Evolutionary conservation across 768 basidiomycete species (phyloP).

Genomic region (Russula emetica): DNA sequence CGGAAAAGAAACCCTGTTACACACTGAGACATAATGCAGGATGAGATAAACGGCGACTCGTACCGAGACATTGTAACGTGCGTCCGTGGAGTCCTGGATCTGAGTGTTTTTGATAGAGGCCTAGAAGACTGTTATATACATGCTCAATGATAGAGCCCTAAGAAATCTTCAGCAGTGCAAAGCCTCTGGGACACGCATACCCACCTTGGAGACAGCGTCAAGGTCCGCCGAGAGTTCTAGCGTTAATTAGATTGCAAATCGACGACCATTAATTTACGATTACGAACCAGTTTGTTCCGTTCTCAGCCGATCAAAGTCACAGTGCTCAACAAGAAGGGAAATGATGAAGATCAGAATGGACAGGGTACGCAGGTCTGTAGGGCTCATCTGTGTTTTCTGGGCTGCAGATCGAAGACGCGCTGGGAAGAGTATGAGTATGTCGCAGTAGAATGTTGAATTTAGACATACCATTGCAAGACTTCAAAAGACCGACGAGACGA

Average conservation of each 20-base stretch:
- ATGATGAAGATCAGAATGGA: constrained; percentile 79
- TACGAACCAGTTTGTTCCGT: constrained; percentile 54
- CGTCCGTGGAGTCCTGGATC: constrained; percentile 61
- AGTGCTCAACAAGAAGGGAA: constrained; percentile 82
- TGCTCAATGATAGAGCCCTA: constrained; percentile 78
- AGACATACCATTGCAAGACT: constrained; percentile 74
- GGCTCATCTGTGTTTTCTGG: constrained; percentile 42
- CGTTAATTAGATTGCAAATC: not conserved
- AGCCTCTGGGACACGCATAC: not conserved
- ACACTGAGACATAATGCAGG: constrained; percentile 7
- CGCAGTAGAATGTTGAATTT: not conserved
- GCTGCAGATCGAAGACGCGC: constrained; percentile 62
- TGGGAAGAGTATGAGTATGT: constrained; percentile 30
- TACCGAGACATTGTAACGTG: constrained; percentile 82
- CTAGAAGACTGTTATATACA: constrained; percentile 68
- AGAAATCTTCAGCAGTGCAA: not conserved
- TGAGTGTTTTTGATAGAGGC: constrained; percentile 63
- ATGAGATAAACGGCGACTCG: constrained; percentile 23
- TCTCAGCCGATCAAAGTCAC: constrained; percentile 77
- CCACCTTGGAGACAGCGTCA: constrained; percentile 24
- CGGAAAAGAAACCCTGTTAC: constrained; percentile 81
- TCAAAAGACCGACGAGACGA: constrained; percentile 71
- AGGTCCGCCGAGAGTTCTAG: constrained; percentile 26
- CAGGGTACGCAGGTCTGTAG: constrained; percentile 51
- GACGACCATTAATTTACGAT: not conserved